Base-by-base conservation (phyloP, 768 basidiomycete species). In the Russula sp. region DNA sequence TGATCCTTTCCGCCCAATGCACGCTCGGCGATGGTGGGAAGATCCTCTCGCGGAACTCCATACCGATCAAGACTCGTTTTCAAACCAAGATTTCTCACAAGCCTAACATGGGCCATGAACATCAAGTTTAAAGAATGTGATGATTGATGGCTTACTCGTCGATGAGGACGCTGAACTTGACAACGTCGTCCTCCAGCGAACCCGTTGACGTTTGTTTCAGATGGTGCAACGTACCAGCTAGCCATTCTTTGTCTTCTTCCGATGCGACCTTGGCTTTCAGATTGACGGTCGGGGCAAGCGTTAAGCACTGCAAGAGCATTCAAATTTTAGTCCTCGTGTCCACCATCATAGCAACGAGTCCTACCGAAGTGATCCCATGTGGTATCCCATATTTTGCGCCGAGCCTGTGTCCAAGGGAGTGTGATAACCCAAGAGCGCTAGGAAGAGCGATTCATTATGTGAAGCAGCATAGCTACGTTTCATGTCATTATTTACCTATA, bases 361-460 rank as follows among this genome's bases (percentile, higher is more conserved):
- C 74, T 66, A 88, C 89, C n/a, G 89, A 90, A 5, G 90, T 91
- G 66, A 90, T 87, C 10, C 90, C 90, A 72, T 93, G 90, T 24
- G 89, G 88, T 61, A 93, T 90, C 57, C 79, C 75, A 70, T 91
- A 92, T 49, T 78, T 77, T 20, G 88, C 88, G 3, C 89, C 90
- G 13, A 90, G 79, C 69, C 80, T 84, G 72, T 90, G 88, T 5
- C 89, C 89, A 5, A 92, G 79, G 3, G 84, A 76, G 73, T 92
- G 90, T 30, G 89, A 91, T 22, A 91, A 77, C 30, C 90, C 90
- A n/a, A 89, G 70, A 6, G 87, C 74, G 69, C 84, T 90, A 67
- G 9, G 40, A 44, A 52, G 10, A 18, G 22, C 8, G 3, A 14
- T 48, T 52, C 14, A 36, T 30, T 5, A 6, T 18, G 38, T 11